Conservation (phyloP, 2,329 filamentous ascomycete genomes). For the Penicillium sp. region DNA sequence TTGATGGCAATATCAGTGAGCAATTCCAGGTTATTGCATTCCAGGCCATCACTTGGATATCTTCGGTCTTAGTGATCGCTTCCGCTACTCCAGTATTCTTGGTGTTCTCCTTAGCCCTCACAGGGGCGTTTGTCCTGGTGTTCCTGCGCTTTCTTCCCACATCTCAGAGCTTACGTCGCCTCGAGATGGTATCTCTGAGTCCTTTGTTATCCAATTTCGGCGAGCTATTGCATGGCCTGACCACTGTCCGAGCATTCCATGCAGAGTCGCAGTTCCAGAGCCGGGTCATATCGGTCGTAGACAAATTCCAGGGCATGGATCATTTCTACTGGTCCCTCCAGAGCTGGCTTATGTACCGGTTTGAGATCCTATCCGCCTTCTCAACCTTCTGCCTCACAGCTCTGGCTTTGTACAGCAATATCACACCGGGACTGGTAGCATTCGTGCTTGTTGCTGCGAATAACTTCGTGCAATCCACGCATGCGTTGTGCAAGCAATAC, state of each 20-base stretch:
- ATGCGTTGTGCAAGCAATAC: slow-evolving; percentile 73
- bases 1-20: slow-evolving; percentile 79
- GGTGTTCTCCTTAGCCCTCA: slow-evolving; percentile 67
- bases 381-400: slow-evolving; percentile 73
- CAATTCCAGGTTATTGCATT: slow-evolving; percentile 72
- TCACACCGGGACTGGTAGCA: slow-evolving; percentile 75
- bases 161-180: slow-evolving; percentile 75
- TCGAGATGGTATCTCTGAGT: slow-evolving; percentile 86
- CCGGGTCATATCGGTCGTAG: slow-evolving; percentile 75
- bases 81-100: slow-evolving; percentile 76
- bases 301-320: slow-evolving; percentile 90
- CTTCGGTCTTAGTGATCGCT: slow-evolving; percentile 74
- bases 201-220: slow-evolving; percentile 92
- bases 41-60: slow-evolving; percentile 67
- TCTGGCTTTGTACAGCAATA: slow-evolving; percentile 70
- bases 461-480: slow-evolving; percentile 64
- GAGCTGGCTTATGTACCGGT: slow-evolving; percentile 79
- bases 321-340: slow-evolving; percentile 94
- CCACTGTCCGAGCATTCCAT: slow-evolving; percentile 80
- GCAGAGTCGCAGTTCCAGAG: slow-evolving; percentile 77
- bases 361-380: slow-evolving; percentile 67
- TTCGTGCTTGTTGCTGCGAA: slow-evolving; percentile 76
- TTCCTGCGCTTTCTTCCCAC: slow-evolving; percentile 77
- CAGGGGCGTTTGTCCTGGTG: slow-evolving; percentile 66
- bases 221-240: slow-evolving; percentile 78